Evolutionary conservation across 2,329 filamentous ascomycete genomes (phyloP).

Genomic region (Phialophora expanda): DNA sequence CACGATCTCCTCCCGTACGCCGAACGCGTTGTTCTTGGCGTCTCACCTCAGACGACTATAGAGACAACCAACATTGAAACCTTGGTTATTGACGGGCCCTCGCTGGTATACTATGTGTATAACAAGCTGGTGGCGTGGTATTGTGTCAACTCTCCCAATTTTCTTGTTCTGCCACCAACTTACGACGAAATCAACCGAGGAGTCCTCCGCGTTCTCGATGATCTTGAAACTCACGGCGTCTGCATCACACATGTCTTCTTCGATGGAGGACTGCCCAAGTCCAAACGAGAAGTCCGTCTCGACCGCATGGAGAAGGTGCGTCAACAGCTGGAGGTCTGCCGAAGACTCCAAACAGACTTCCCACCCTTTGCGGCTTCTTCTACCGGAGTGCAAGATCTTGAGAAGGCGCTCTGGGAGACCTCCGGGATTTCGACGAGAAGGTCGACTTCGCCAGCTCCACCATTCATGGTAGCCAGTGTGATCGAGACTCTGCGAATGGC

Average conservation of each 20-base stretch:
- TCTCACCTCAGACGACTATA: conserved; percentile 10
- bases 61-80: conserved; percentile 31
- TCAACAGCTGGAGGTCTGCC: conserved; percentile 57
- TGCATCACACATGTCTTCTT: conserved; percentile 71
- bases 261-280: conserved; percentile 75
- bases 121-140: conserved; percentile 56
- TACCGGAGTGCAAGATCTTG: conserved; percentile 10
- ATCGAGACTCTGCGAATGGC: conserved; percentile 59
- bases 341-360: conserved; percentile 21
- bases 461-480: conserved; percentile 78
- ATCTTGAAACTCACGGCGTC: conserved; percentile 61
- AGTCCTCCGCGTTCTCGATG: conserved; percentile 67
- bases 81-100: conserved; percentile 75
- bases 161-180: conserved; percentile 59
- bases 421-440: conserved; percentile 29
- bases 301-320: conserved; percentile 65
- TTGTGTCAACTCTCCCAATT: conserved; percentile 34
- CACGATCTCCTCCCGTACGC: conserved; percentile 61
- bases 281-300: conserved; percentile 68
- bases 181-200: conserved; percentile 68
- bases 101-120: conserved; percentile 75
- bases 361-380: conserved; percentile 3
- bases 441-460: conserved; percentile 56
- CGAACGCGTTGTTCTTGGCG: conserved; percentile 48
- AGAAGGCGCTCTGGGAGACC: conserved; percentile 34